Conservation (phyloP, 2,329 filamentous ascomycete species). For the Blumeria graminis region DNA sequence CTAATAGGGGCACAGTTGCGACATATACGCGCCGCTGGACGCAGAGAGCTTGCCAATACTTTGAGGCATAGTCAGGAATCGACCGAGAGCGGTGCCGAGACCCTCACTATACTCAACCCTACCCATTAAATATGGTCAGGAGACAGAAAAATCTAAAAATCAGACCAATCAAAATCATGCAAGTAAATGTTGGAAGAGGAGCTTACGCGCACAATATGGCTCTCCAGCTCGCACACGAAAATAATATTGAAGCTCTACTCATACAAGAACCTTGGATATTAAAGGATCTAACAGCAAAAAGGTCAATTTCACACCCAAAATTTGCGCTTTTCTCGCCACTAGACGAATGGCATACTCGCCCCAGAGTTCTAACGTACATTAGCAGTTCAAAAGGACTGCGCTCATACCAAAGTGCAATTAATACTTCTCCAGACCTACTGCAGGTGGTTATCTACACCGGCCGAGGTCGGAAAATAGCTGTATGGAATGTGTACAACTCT, state of each 20-base stretch:
- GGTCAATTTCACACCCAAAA: not conserved
- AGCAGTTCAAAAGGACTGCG: not conserved
- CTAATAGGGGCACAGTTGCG: not conserved
- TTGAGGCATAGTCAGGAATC: not conserved
- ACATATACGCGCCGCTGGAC: not conserved
- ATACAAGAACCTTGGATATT: not conserved
- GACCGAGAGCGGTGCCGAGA: too few relatives aligned
- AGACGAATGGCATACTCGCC: slow-evolving; percentile 1
- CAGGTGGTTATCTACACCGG: not conserved
- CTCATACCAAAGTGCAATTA: not conserved
- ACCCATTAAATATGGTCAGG: not conserved
- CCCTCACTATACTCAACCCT: not conserved
- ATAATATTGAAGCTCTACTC: not conserved
- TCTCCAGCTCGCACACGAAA: not conserved
- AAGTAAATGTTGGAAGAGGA: not conserved
- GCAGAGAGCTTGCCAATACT: not conserved
- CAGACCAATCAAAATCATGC: not conserved
- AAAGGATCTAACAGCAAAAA: not conserved
- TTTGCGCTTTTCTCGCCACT: not conserved
- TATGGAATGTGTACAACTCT: not conserved
- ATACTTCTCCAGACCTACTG: not conserved
- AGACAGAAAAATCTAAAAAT: not conserved
- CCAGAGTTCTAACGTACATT: not conserved
- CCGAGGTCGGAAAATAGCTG: not conserved
- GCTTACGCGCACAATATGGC: not conserved